A percentile compares a stretch with the other conserved stretches of the same genome.
Conservation (phyloP, 2,329 filamentous ascomycete genomes). For the Coniochaeta sp. region DNA sequence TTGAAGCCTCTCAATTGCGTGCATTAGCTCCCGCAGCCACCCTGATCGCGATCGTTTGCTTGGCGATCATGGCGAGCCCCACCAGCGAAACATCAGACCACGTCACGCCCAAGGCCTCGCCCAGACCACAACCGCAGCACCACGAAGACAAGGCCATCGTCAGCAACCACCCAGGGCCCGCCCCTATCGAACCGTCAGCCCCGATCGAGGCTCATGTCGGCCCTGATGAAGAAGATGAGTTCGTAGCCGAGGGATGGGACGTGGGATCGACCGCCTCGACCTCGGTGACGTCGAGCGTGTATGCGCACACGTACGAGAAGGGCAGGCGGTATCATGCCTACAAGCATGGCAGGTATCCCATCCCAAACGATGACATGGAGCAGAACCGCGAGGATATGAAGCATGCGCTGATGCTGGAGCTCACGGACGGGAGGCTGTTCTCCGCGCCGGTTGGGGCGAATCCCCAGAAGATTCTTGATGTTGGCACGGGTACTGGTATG, state of each 20-base stretch:
- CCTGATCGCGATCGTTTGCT: background rate
- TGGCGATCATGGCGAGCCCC: background rate
- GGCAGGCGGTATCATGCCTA: conserved; percentile 18
- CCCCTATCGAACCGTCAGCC: background rate
- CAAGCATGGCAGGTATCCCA: conserved; percentile 17
- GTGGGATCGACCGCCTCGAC: conserved; percentile 6
- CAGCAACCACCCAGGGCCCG: background rate
- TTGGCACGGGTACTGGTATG: conserved; percentile 1
- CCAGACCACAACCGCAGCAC: background rate
- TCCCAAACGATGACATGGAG: conserved; percentile 20
- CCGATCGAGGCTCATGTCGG: conserved; percentile 7
- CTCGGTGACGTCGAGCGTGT: conserved; percentile 8
- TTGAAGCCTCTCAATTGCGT: background rate
- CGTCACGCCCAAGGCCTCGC: background rate
- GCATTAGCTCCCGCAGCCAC: background rate
- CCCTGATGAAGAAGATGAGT: conserved; percentile 12
- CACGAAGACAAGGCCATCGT: background rate
- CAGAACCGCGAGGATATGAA: conserved; percentile 24
- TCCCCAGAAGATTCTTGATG: background rate
- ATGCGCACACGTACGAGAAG: conserved; percentile 8
- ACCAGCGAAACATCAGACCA: background rate
- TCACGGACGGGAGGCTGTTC: conserved; percentile 8
- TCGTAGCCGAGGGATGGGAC: conserved; percentile 11
- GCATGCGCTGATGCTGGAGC: conserved; percentile 24
- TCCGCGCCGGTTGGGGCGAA: background rate